A percentile compares a stretch with the other conserved stretches of the same genome.
Conservation (phyloP, 768 basidiomycete genomes). For the Scleroderma citrinum region DNA sequence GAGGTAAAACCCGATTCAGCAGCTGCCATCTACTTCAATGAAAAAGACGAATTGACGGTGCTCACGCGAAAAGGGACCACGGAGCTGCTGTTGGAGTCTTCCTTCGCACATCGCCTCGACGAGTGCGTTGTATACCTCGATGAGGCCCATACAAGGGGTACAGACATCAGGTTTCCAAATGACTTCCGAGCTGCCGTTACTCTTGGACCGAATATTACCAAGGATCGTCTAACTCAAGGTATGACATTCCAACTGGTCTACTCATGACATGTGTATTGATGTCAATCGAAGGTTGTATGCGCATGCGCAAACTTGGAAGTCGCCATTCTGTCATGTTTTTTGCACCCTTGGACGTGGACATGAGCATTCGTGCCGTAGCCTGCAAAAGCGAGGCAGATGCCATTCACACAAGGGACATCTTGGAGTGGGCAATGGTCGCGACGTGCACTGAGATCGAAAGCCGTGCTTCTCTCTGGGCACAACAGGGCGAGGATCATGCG, state of each 20-base stretch:
- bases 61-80: not conserved
- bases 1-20: not conserved
- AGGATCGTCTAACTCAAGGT: not conserved
- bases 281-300: constrained; percentile 36
- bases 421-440: constrained; percentile 36
- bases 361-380: constrained; percentile 23
- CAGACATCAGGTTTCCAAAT: not conserved
- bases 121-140: not conserved
- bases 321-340: constrained; percentile 41
- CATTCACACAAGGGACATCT: constrained; percentile 22
- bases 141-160: not conserved
- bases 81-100: not conserved
- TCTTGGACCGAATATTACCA: not conserved
- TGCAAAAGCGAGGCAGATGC: constrained; percentile 1
- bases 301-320: constrained; percentile 39
- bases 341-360: constrained; percentile 34
- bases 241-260: constrained; percentile 33
- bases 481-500: constrained; percentile 24
- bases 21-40: not conserved
- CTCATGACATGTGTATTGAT: constrained; percentile 33
- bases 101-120: not conserved
- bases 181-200: not conserved
- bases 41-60: not conserved
- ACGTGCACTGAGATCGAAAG: constrained; percentile 34
- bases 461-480: constrained; percentile 32